Percentiles rank a stretch among this genome's conserved stretches.
Conservation (phyloP, 768 basidiomycete species). For the Trichaptum fuscoviolaceum region DNA sequence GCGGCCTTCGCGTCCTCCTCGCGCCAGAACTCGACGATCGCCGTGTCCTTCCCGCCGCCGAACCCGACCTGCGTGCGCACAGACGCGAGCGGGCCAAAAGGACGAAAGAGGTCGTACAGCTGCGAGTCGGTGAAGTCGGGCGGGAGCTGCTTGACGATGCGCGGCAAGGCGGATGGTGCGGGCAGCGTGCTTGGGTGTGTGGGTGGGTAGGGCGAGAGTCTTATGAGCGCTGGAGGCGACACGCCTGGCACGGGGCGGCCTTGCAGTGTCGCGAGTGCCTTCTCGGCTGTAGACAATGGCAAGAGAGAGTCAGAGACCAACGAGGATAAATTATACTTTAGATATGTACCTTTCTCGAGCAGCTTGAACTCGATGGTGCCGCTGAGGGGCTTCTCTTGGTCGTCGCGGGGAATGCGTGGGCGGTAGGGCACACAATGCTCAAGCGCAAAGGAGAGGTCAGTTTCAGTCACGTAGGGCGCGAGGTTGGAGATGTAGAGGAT, state of each 20-base stretch:
- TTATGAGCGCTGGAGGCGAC: slow-evolving; percentile 52
- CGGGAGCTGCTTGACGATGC: slow-evolving; percentile 83
- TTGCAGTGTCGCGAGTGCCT: slow-evolving; percentile 81
- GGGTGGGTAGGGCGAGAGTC: slow-evolving; percentile 80
- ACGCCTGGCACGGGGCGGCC: slow-evolving; percentile 63
- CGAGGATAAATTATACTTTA: slow-evolving; percentile 6
- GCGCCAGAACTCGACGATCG: slow-evolving; percentile 80
- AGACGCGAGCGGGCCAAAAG: slow-evolving; percentile 79
- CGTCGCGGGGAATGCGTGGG: slow-evolving; percentile 68
- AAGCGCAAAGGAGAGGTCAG: slow-evolving; percentile 70
- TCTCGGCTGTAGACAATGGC: slow-evolving; percentile 57
- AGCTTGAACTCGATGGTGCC: slow-evolving; percentile 84
- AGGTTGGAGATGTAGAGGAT: slow-evolving; percentile 76
- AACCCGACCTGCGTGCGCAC: slow-evolving; percentile 69
- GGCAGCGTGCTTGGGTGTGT: slow-evolving; percentile 71
- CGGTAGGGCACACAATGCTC: slow-evolving; percentile 76
- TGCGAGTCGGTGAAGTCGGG: slow-evolving; percentile 58
- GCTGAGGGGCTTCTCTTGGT: slow-evolving; percentile 41
- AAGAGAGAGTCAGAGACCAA: slow-evolving; percentile 11
- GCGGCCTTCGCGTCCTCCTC: slow-evolving; percentile 79
- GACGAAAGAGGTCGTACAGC: slow-evolving; percentile 81
- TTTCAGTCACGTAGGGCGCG: slow-evolving; percentile 68
- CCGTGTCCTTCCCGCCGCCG: slow-evolving; percentile 57
- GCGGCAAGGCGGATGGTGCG: slow-evolving; percentile 69
- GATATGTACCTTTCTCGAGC: slow-evolving; percentile 67